Conservation (phyloP, 805 yeast genomes). For the Metschnikowia kofuensis region DNA sequence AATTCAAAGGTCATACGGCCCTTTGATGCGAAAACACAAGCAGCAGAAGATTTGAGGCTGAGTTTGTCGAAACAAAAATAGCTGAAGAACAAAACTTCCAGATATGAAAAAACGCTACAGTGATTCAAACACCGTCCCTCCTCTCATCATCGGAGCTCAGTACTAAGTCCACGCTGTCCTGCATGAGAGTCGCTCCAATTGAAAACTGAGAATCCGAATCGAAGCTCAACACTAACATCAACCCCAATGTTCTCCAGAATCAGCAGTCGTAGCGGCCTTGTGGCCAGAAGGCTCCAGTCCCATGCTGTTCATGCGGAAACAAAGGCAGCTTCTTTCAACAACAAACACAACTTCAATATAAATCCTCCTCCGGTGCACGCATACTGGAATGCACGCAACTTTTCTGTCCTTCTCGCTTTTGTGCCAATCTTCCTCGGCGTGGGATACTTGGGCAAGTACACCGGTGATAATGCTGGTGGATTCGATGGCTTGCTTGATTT, state of each 20-base stretch:
- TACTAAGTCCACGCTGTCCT: neutral
- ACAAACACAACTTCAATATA: slow-evolving; percentile 41
- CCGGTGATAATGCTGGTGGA: slow-evolving; percentile 28
- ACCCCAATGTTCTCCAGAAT: slow-evolving; percentile 27
- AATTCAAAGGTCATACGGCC: too few species aligned
- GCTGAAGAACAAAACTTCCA: too few species aligned
- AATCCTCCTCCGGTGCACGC: slow-evolving; percentile 45
- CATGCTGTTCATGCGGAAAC: slow-evolving; percentile 19
- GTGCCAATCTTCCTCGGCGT: slow-evolving; percentile 36
- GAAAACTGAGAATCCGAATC: slow-evolving; percentile 13
- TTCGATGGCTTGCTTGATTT: slow-evolving; percentile 31
- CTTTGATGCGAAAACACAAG: too few species aligned
- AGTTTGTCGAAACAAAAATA: too few species aligned
- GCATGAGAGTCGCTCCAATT: slow-evolving; percentile 13
- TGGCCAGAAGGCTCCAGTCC: slow-evolving; percentile 31
- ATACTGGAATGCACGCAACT: slow-evolving; percentile 42
- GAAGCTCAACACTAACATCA: slow-evolving; percentile 7
- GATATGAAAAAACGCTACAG: too few species aligned
- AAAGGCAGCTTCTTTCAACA: slow-evolving; percentile 34
- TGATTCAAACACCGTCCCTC: too few species aligned
- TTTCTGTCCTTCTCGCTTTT: slow-evolving; percentile 35
- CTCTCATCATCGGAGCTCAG: too few species aligned
- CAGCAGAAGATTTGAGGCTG: too few species aligned
- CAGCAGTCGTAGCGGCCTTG: slow-evolving; percentile 20
- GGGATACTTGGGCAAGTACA: slow-evolving; percentile 32